These are phyloP conservation scores for Thyridium curvatum DNA, from an alignment of 2,329 filamentous ascomycete species.

Conservation along the genomic window DNA sequence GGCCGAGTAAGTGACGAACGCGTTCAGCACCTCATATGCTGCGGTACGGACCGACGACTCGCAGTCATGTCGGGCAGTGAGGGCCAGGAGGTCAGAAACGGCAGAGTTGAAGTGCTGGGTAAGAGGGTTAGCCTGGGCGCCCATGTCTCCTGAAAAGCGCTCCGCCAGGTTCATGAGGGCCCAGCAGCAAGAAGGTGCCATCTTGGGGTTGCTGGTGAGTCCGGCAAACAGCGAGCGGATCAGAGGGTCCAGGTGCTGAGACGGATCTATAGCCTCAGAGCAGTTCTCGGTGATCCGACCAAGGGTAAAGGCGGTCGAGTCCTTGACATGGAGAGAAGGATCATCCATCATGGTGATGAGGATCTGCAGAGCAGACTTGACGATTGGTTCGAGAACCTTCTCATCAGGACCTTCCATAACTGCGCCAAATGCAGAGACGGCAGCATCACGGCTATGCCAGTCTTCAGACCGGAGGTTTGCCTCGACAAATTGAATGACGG, in stretches of 20 bases:
- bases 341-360: slow-evolving; percentile 92
- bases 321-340: slow-evolving; percentile 79
- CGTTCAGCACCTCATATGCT: slow-evolving; percentile 93
- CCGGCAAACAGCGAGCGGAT: slow-evolving; percentile 87
- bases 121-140: slow-evolving; percentile 70
- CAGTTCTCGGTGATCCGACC: slow-evolving; percentile 94
- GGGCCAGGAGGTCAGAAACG: slow-evolving; percentile 74
- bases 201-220: slow-evolving; percentile 86
- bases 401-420: slow-evolving; percentile 99
- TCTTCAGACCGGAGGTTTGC: slow-evolving; percentile 82
- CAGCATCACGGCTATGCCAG: slow-evolving; percentile 92
- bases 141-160: slow-evolving; percentile 83
- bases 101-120: slow-evolving; percentile 92
- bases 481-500: slow-evolving; percentile 89
- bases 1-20: slow-evolving; percentile 87
- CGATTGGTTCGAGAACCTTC: slow-evolving; percentile 83
- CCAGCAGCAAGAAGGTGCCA: slow-evolving; percentile 98
- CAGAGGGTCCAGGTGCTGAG: slow-evolving; percentile 73
- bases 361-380: slow-evolving; percentile 90
- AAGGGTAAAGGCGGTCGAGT: slow-evolving; percentile 92
- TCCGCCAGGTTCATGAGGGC: slow-evolving; percentile 97
- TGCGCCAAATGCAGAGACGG: slow-evolving; percentile 93
- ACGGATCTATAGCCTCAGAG: slow-evolving; percentile 83
- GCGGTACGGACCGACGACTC: slow-evolving; percentile 90
- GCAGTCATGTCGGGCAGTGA: slow-evolving; percentile 76